Conservation (phyloP, 75 land plant species). For the Pseudotsuga menziesii region DNA sequence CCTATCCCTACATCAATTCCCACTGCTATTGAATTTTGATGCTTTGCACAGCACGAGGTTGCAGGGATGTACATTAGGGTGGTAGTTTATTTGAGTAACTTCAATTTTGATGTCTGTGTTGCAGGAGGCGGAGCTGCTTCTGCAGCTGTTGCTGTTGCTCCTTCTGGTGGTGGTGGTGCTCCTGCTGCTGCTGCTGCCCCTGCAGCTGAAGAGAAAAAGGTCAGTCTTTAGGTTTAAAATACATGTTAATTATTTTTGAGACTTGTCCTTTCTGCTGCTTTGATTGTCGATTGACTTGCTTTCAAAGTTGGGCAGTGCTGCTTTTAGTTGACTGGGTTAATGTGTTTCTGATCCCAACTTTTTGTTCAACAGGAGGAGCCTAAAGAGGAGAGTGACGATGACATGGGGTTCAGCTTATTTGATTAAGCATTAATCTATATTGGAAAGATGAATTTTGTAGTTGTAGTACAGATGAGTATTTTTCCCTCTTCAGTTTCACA, state of each 20-base stretch:
- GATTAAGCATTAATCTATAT: conserved; percentile 11
- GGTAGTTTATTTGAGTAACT: background rate
- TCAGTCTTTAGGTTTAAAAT: background rate
- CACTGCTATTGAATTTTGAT: background rate
- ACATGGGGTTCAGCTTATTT: conserved; percentile 58
- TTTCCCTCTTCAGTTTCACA: background rate
- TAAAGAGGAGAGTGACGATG: conserved; percentile 59
- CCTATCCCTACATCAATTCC: background rate
- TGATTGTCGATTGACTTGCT: no score
- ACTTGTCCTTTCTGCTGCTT: no score
- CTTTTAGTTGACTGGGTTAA: no score
- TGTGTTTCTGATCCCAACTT: no score
- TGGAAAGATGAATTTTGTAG: background rate
- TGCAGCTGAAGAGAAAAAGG: conserved; percentile 20
- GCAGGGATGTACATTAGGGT: background rate
- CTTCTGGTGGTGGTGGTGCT: conserved; percentile 13
- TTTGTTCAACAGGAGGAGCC: conserved; percentile 39
- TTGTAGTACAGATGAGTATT: background rate
- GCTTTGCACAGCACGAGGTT: background rate
- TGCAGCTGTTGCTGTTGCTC: conserved; percentile 15
- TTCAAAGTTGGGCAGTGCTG: no score
- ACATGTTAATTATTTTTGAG: no score
- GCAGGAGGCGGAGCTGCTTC: conserved; percentile 18
- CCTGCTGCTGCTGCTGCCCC: conserved; percentile 22
- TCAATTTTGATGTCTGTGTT: background rate